These are phyloP conservation scores for Psidium friedrichsthalianum DNA, from an alignment of 345 rosid species.

Conservation along the genomic window DNA sequence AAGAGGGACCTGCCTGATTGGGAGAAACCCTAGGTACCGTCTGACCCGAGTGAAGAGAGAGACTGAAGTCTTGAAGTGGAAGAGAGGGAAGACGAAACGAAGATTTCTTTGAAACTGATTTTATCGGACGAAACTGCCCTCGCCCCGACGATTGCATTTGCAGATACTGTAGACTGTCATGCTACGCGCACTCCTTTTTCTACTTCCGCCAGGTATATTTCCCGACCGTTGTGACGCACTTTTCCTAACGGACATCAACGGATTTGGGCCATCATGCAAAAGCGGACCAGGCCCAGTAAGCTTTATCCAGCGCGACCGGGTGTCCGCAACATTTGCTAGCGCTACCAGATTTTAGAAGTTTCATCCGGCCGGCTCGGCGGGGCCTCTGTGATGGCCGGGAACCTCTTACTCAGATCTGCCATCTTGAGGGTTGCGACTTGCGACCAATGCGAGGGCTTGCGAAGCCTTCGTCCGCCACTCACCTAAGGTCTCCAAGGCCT, in stretches of 20 bases:
- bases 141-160: background rate
- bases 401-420: background rate
- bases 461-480: background rate
- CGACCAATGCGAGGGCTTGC: background rate
- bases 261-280: background rate
- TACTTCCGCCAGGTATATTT: background rate
- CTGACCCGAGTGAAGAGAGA: background rate
- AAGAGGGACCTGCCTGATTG: background rate
- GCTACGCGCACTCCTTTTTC: background rate
- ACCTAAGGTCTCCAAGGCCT: rapidly evolving
- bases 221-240: background rate
- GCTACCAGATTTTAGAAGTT: background rate
- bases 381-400: background rate
- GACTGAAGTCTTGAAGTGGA: background rate
- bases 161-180: background rate
- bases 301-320: background rate
- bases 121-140: background rate
- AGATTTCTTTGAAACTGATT: background rate
- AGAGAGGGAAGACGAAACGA: background rate
- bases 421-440: background rate
- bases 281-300: background rate
- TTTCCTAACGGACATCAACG: background rate
- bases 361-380: background rate
- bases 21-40: background rate
- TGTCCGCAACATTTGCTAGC: background rate